phyloP scores from a whole-genome alignment of 495 filamentous ascomycete species.

The Aspergillus indologenus region DNA sequence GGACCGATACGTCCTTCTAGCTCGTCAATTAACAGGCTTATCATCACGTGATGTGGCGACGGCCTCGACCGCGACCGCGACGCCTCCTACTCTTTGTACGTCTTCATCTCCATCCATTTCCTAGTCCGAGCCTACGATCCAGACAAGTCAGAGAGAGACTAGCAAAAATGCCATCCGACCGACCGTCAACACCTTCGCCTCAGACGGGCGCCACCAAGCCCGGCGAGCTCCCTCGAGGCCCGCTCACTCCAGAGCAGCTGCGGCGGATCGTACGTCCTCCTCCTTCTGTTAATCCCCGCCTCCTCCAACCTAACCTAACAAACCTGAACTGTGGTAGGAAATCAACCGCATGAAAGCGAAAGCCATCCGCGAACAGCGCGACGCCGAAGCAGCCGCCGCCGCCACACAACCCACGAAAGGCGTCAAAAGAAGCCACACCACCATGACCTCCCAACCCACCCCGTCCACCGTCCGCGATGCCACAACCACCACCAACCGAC shows the following conservation, averaged over 20 bases:
- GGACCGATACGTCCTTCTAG: neutral
- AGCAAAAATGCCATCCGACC: conserved; percentile 34
- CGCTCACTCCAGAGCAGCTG: conserved; percentile 72
- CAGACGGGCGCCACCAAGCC: conserved; percentile 32
- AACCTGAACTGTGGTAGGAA: conserved; percentile 55
- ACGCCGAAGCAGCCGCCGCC: conserved; percentile 50
- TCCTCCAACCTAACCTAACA: conserved; percentile 1
- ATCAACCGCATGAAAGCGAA: conserved; percentile 88
- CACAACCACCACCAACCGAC: conserved; percentile 35
- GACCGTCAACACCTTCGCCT: conserved; percentile 61
- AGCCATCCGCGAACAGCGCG: conserved; percentile 70
- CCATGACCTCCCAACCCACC: conserved; percentile 59
- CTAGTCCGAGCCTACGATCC: no score
- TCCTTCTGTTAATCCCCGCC: neutral
- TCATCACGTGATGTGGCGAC: neutral
- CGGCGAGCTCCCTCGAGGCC: conserved; percentile 45
- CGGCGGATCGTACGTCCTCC: conserved; percentile 58
- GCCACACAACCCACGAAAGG: conserved; percentile 38
- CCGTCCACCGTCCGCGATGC: conserved; percentile 69
- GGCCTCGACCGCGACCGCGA: neutral
- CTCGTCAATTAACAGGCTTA: neutral
- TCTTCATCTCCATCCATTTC: neutral
- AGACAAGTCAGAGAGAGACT: no score
- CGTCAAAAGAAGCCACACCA: conserved; percentile 58
- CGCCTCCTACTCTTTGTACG: neutral